Base-by-base conservation (phyloP, 305 asterid genomes). In the Petunia hybrid region DNA sequence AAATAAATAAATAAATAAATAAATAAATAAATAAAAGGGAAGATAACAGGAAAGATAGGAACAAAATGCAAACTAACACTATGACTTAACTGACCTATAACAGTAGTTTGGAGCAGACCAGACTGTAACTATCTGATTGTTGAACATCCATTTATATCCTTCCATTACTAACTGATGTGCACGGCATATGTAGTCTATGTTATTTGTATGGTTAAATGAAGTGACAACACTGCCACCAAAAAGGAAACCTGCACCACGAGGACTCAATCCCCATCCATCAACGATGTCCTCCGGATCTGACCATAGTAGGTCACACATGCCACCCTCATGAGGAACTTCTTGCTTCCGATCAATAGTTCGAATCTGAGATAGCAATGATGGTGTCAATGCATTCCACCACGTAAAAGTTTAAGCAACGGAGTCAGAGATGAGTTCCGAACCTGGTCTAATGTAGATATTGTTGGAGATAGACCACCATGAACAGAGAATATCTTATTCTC, bases 101-200 rank as follows among this genome's bases (percentile, higher is more conserved):
- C 99, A 96, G 83, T 96, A 96, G 83, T 95, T 95, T 64, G 98
- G 99, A 79, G 99, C 98, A 8, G 99, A 96, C 99, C 99, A 96
- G 70, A 94, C 99, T 1, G 99, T 96, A 83, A 96, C 98, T 81
- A 96, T 94, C 92, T 94, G 97, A 48, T 92, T 87, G 64, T 87
- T 90, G 83, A 96, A 96, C 99, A 96, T 96, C 99, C 99, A 96
- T 82, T 96, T 96, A 81, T 84, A 96, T 78, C 99, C 99, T 86
- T 96, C 99, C 99, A 96, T 96, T 76, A 96, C 99, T 86, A 96
- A 87, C 87, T 96, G 99, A 88, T 96, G 99, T 66, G 99, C 99
- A 39, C 98, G 99, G 35, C 99, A 96, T 80, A 96, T 92, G 75
- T 90, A 95, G 87, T 95, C 99, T 43, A 95, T 88, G 59, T 89